Base-by-base conservation (phyloP, 805 yeast genomes). In the Pichia nanzhaoensis region DNA sequence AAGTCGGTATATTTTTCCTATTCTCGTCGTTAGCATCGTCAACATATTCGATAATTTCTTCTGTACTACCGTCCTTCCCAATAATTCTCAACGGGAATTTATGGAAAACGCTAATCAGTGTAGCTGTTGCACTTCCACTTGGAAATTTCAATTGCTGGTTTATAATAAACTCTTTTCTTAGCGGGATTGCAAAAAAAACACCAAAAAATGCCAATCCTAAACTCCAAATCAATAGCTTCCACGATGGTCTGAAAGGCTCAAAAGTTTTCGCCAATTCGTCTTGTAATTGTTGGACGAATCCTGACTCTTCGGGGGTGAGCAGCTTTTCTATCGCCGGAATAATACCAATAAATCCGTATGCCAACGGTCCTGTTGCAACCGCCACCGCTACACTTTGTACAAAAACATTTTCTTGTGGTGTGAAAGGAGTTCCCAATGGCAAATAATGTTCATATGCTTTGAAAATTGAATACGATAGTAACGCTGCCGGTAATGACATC, bases 401-500 rank as follows among this genome's bases (percentile, higher is more conserved):
- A 58, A 78, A 87, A 5, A 91, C 98, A 56, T 89, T 91, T 59
- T 93, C 98, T n/a, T 87, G 96, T 51, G 88, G 96, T 0, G 93
- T 77, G 56, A 79, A 78, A 1, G 80, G 80, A 32, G 63, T 63
- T 6, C 54, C 51, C 12, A 72, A 44, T 4, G 51, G 45, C 4
- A 28, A 12, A 16, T 17, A 41, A 1, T 52, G 41, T 20, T 70
- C 69, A 2, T 82, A 55, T 4, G 78, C 66, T 54, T 81, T 86
- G 69, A 90, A 91, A 17, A 84, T 68, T 0, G 96, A 84, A 61
- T 80, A 90, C 0, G 95, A 96, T 21, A 91, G 65, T 42, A 91
- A 64, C 0, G 98, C 96, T 4, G 96, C 83, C 0, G 99, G 98
- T 44, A 91, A 69, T 19, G 96, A 85, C 99, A 91, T 93, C 99